Evolutionary conservation across 768 basidiomycete species (phyloP).

Genomic region (Pleurotus ostreatus): DNA sequence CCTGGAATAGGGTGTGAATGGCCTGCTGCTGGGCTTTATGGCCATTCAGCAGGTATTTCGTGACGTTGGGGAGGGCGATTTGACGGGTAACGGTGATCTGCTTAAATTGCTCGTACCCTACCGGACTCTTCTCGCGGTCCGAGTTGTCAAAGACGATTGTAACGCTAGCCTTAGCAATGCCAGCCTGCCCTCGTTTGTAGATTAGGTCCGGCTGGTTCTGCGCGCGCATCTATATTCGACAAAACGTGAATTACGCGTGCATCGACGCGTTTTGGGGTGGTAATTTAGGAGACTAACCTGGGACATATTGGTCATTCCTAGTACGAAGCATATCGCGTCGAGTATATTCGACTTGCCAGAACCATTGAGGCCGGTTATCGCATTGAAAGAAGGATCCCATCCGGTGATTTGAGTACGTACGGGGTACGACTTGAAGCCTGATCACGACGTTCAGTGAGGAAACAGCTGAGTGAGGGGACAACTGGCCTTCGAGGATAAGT

Average conservation of each 20-base stretch:
- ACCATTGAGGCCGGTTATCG: slow-evolving; percentile 93
- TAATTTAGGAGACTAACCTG: slow-evolving; percentile 46
- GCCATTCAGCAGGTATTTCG: slow-evolving; percentile 94
- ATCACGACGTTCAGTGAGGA: neutral
- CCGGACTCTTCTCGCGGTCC: slow-evolving; percentile 77
- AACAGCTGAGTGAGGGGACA: neutral
- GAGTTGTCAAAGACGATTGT: slow-evolving; percentile 99
- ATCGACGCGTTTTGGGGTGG: neutral
- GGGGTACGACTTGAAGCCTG: slow-evolving; percentile 98
- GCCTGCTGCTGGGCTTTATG: slow-evolving; percentile 85
- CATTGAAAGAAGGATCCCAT: slow-evolving; percentile 98
- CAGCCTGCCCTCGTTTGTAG: slow-evolving; percentile 98
- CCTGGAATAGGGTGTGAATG: slow-evolving; percentile 91
- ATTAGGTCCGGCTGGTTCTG: slow-evolving; percentile 96
- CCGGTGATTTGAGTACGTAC: slow-evolving; percentile 93
- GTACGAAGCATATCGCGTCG: slow-evolving; percentile 98
- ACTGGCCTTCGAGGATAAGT: slow-evolving; percentile 83
- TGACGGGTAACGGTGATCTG: slow-evolving; percentile 96
- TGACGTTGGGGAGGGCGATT: slow-evolving; percentile 90
- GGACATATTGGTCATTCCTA: slow-evolving; percentile 97
- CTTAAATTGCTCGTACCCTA: slow-evolving; percentile 71
- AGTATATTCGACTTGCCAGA: slow-evolving; percentile 99
- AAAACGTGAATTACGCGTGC: slow-evolving; percentile 13
- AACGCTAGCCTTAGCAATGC: slow-evolving; percentile 94
- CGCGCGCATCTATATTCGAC: slow-evolving; percentile 71